Evolutionary conservation across 768 basidiomycete species (phyloP).

Genomic region (Hortiboletus flavorubellus): DNA sequence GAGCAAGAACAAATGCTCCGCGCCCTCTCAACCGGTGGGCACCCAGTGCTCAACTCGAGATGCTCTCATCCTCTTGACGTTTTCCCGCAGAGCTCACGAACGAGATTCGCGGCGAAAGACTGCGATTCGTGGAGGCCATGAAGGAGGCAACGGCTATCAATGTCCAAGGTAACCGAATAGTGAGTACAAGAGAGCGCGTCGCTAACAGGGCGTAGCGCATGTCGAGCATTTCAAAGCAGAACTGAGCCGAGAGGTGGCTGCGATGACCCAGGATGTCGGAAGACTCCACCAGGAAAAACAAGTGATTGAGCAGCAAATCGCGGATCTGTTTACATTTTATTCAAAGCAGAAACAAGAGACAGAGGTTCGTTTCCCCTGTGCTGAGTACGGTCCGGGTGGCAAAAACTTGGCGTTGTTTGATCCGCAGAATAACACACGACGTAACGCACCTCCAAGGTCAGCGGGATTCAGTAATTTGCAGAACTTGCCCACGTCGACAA

Average conservation of each 20-base stretch:
- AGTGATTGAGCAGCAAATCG: constrained; percentile 64
- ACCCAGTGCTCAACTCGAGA: neutral
- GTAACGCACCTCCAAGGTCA: constrained; percentile 19
- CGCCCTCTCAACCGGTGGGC: constrained; percentile 59
- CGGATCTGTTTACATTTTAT: constrained; percentile 70
- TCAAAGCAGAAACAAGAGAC: constrained; percentile 56
- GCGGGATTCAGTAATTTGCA: constrained; percentile 24
- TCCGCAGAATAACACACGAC: constrained; percentile 24
- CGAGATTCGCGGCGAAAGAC: constrained; percentile 82
- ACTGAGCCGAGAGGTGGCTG: constrained; percentile 67
- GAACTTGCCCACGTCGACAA: constrained; percentile 24
- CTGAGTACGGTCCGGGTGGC: neutral
- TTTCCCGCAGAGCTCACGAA: constrained; percentile 60
- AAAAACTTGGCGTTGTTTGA: neutral
- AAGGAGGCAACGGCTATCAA: constrained; percentile 89
- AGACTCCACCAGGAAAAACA: constrained; percentile 65
- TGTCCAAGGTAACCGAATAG: constrained; percentile 55
- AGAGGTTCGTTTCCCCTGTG: constrained; percentile 20
- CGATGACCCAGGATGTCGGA: constrained; percentile 71
- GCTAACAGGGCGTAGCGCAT: constrained; percentile 50
- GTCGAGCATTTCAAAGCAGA: constrained; percentile 87
- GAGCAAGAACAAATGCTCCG: constrained; percentile 72
- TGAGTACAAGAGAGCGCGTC: neutral
- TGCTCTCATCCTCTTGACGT: neutral
- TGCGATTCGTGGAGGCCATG: constrained; percentile 94